phyloP scores from a whole-genome alignment of 2,329 filamentous ascomycete species.

The Xylaria sp. region DNA sequence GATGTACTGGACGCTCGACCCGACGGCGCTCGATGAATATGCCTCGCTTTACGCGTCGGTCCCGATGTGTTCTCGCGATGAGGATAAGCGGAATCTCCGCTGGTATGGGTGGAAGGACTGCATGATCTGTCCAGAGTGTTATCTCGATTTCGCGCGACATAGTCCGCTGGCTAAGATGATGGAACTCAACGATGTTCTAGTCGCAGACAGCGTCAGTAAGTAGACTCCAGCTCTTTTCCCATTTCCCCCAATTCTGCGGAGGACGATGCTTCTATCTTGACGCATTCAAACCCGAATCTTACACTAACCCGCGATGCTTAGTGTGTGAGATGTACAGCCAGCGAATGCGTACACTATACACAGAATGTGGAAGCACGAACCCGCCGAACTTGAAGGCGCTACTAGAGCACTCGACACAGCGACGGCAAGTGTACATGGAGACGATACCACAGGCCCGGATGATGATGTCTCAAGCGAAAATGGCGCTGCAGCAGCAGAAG shows the following conservation, averaged over 20 bases:
- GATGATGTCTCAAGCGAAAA: slow-evolving; percentile 45
- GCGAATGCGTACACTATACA: slow-evolving; percentile 46
- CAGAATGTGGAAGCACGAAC: slow-evolving; percentile 1
- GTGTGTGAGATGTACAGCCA: slow-evolving; percentile 43
- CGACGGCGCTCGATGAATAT: slow-evolving; percentile 44
- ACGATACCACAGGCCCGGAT: slow-evolving; percentile 42
- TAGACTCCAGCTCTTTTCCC: background rate
- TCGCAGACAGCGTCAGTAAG: slow-evolving; percentile 34
- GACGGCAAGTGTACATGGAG: slow-evolving; percentile 2
- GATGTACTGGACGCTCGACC: slow-evolving; percentile 46
- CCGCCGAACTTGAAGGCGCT: background rate
- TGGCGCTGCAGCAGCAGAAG: slow-evolving; percentile 44
- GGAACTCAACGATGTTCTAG: slow-evolving; percentile 41
- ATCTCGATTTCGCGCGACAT: slow-evolving; percentile 49
- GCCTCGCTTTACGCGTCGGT: slow-evolving; percentile 48
- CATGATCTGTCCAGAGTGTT: slow-evolving; percentile 53
- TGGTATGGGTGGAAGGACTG: slow-evolving; percentile 54
- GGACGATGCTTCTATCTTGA: background rate
- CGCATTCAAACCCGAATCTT: background rate
- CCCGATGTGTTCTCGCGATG: slow-evolving; percentile 45
- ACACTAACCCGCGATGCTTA: background rate
- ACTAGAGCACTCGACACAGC: background rate
- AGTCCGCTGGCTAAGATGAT: slow-evolving; percentile 47
- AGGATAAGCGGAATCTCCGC: slow-evolving; percentile 36
- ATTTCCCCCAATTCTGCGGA: background rate